Conservation (phyloP, 306 rosid species). For the Amphicarpaea edgeworthii region DNA sequence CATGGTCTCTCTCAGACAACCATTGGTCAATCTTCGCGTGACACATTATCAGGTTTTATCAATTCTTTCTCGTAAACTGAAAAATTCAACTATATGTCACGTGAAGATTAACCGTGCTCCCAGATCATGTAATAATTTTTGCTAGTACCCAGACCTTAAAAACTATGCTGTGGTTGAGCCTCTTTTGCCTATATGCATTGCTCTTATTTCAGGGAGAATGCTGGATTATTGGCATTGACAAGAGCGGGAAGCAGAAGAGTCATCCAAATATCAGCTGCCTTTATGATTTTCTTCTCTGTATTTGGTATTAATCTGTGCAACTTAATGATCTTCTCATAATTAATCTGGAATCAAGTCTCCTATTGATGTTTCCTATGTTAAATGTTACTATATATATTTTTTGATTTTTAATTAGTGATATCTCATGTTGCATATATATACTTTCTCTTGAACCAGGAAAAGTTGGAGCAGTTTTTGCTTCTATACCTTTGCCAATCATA, state of each 20-base stretch:
- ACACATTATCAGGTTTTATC: no score
- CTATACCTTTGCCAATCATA: constrained; percentile 78
- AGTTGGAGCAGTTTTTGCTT: constrained; percentile 79
- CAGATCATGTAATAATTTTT: no score
- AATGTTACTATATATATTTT: no score
- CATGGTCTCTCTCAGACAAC: no score
- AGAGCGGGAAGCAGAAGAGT: constrained; percentile 92
- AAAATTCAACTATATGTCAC: background rate
- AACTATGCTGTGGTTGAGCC: background rate
- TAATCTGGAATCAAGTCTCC: background rate
- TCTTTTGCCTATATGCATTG: background rate
- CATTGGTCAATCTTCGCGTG: no score
- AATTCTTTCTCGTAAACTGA: no score
- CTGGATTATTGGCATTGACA: constrained; percentile 85
- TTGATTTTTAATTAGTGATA: background rate
- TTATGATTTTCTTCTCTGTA: constrained; percentile 87
- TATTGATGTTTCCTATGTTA: background rate
- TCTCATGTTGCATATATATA: constrained; percentile 8
- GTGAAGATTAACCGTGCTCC: background rate
- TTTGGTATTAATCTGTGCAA: constrained; percentile 59
- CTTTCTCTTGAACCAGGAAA: constrained; percentile 60
- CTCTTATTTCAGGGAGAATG: constrained; percentile 60
- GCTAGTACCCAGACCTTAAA: no score
- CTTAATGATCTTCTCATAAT: background rate
- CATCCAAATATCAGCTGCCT: constrained; percentile 82